Percentiles rank a stretch among this genome's conserved stretches.
Conservation (phyloP, 805 yeast genomes). For the Candida michaelii region DNA sequence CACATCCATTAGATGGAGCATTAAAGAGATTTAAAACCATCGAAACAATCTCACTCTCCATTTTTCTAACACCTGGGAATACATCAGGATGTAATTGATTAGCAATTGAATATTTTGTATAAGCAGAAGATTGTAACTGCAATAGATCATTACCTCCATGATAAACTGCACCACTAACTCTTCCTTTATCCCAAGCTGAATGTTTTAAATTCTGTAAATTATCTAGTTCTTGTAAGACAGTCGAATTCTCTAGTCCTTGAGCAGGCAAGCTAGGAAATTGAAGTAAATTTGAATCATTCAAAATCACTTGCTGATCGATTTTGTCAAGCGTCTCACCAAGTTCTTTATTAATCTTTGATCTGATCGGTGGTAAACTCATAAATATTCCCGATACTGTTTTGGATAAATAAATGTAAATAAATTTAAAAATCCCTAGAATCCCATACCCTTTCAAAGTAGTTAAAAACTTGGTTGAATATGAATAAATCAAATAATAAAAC, state of each 20-base stretch:
- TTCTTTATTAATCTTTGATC: conserved; percentile 59
- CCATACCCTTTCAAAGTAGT: conserved; percentile 40
- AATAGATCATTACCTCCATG: conserved; percentile 88
- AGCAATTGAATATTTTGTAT: conserved; percentile 74
- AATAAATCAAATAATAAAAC: conserved; percentile 18
- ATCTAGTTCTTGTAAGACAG: conserved; percentile 53
- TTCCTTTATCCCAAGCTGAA: conserved; percentile 80
- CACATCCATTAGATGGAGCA: conserved; percentile 63
- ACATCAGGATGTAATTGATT: conserved; percentile 97
- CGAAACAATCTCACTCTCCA: conserved; percentile 92
- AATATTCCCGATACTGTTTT: conserved; percentile 29
- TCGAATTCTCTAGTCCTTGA: conserved; percentile 50
- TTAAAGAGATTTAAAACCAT: conserved; percentile 83
- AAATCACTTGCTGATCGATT: conserved; percentile 60
- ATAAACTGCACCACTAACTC: conserved; percentile 92
- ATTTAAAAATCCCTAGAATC: conserved; percentile 25
- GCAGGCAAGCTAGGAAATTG: conserved; percentile 57
- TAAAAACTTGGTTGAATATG: conserved; percentile 1
- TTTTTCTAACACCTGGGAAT: conserved; percentile 92
- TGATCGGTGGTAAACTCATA: conserved; percentile 52
- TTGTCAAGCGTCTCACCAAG: conserved; percentile 45
- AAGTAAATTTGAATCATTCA: conserved; percentile 45
- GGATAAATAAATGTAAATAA: conserved; percentile 11
- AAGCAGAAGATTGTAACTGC: conserved; percentile 74
- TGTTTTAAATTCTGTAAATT: conserved; percentile 53